Base-by-base conservation (phyloP, 2,329 filamentous ascomycete species). In the Chaetomiaceae sp. region DNA sequence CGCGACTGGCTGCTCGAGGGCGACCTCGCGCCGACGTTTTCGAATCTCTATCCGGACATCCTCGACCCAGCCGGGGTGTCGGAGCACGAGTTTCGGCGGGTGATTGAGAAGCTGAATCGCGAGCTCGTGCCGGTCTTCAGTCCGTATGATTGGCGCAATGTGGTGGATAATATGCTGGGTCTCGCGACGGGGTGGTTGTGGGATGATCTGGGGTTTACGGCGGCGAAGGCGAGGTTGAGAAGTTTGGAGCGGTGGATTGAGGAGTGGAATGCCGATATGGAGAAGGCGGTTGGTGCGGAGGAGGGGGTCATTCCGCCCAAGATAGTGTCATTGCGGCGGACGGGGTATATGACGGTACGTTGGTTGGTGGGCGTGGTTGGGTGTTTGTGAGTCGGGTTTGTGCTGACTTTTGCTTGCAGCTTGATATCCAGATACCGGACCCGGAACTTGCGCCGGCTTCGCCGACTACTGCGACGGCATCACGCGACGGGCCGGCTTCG, bases 11-110 rank as follows among this genome's bases (percentile, higher is more conserved):
- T 97, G 68, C 67, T 90, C 24, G 79, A 83, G 50, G 93, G 91
- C 29, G 93, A 98, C 65, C 71, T 95, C 22, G 91, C 90, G 1
- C 93, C 93, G 0, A 88, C 90, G 0, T 97, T 94, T 62, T 93
- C 88, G 14, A 96, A 97, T 59, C 73, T 96, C 3, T 98, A 98
- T 60, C 93, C 93, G 0, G 93, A 98, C 62, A 95, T 98, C 48
- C 73, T 98, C 7, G 90, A 96, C 55, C 88, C 89, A 0, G 80
- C 79, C 0, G 80, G 90, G 26, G 69, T 98, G 35, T 76, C 80
- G 1, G 93, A 98, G 64, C 83, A 84, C 49, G 88, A 95, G 58
- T 98, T 98, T 61, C 81, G 93, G 3, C 74, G 75, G 10, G 70
- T 97, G 24, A 80, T 98, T 45, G 81, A 89, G 49, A 86, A 83